Conservation (phyloP, 164 flowering plant genomes). For the Liriodendron chinense region DNA sequence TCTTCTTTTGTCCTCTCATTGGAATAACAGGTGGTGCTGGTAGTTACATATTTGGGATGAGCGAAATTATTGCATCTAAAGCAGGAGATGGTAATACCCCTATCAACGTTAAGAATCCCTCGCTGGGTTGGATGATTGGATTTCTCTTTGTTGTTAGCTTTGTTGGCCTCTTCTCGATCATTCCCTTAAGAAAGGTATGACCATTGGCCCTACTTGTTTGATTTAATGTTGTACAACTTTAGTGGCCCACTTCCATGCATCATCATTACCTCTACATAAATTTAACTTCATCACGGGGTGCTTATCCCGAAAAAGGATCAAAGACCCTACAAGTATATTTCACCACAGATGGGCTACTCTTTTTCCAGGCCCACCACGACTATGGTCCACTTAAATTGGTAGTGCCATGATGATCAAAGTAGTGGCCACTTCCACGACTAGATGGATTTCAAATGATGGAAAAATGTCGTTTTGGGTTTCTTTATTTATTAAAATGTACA, state of each 20-base stretch:
- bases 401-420: too few relatives aligned
- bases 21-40: constrained; percentile 54
- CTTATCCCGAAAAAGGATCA: too few relatives aligned
- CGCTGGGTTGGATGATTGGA: constrained; percentile 50
- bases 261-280: background rate
- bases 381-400: too few relatives aligned
- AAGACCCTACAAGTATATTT: too few relatives aligned
- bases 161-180: constrained; percentile 54
- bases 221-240: background rate
- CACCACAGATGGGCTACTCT: too few relatives aligned
- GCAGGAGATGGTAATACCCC: constrained; percentile 17
- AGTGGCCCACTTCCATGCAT: background rate
- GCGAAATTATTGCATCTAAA: constrained; percentile 28
- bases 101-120: constrained; percentile 32
- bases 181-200: constrained; percentile 59
- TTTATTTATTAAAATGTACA: too few relatives aligned
- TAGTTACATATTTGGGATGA: constrained; percentile 54
- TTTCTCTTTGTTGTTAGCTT: constrained; percentile 60
- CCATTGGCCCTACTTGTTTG: background rate
- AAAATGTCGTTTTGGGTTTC: too few relatives aligned
- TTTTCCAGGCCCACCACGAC: too few relatives aligned
- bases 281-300: too few relatives aligned
- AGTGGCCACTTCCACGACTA: too few relatives aligned
- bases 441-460: too few relatives aligned
- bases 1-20: background rate